Conservation (phyloP, 176 grass and related monocot species). For the Olyra latifolia region DNA sequence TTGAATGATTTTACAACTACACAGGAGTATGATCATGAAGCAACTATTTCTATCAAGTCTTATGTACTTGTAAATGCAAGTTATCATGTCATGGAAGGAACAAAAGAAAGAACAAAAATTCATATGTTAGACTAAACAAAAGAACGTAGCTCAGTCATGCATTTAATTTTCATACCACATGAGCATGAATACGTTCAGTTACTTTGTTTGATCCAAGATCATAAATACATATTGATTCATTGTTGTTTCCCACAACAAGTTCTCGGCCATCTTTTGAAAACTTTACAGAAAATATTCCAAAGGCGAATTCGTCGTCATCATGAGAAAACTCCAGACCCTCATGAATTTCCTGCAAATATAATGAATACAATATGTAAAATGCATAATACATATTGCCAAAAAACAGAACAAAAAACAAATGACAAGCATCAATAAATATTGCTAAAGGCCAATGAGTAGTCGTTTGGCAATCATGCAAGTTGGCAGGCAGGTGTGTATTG, state of each 20-base stretch:
- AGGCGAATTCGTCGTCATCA: conserved; percentile 35
- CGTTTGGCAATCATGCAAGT: neutral
- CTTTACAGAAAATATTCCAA: conserved; percentile 78
- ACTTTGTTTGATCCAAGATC: conserved; percentile 72
- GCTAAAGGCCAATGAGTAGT: neutral
- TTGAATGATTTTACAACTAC: conserved; percentile 5
- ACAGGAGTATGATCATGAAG: neutral
- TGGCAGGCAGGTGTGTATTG: neutral
- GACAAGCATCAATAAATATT: neutral
- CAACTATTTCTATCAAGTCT: neutral
- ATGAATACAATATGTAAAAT: neutral
- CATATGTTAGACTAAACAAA: neutral
- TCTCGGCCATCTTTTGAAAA: conserved; percentile 76
- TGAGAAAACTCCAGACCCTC: conserved; percentile 60
- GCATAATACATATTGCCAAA: neutral
- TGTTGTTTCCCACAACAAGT: conserved; percentile 64
- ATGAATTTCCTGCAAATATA: conserved; percentile 61
- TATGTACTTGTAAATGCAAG: neutral
- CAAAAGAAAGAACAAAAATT: neutral
- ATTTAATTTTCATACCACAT: conserved; percentile 43
- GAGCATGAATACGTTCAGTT: conserved; percentile 49
- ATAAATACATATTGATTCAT: conserved; percentile 66
- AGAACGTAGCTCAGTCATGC: neutral
- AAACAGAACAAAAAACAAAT: neutral
- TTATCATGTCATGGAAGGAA: neutral